Base-by-base conservation (phyloP, 2,329 filamentous ascomycete species). In the Fusarium mundagurra region DNA sequence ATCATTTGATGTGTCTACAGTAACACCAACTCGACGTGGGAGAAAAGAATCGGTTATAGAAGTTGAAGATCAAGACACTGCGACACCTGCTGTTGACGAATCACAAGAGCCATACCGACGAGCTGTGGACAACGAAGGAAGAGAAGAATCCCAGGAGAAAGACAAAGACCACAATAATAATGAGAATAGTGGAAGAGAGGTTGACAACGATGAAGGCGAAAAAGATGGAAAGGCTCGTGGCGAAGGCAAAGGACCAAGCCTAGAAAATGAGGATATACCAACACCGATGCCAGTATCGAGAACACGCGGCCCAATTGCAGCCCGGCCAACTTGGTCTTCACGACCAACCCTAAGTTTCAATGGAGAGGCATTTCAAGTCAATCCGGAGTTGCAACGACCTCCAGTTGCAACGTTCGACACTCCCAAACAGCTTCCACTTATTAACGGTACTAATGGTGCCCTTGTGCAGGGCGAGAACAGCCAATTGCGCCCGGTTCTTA, bases 341-440 rank as follows among this genome's bases (percentile, higher is more conserved):
- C 69, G 77, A 0, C 77, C 77, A 45, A 71, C 74, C 3, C 57
- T 79, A 17, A 78, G 74, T 31, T 75, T 79, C 11, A 74, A 75
- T n/a, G 59, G 67, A 27, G 69, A 66, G 17, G 39, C 62, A 20
- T 64, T 78, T 17, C 71, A 74, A 34, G 69, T 60, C 17, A 74
- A 77, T 12, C 61, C 77, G 43, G 77, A 78, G 64, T 71, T 77
- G 58, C 68, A 72, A 53, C 76, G 77, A n/a, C 77, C 77, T 24
- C 67, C 73, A 47, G 67, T 75, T 27, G 48, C 62, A 22, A 71
- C 57, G 8, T 79, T 78, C 18, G 60, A 74, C 33, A 68, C 69
- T 13, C 72, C 67, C 14, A 69, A 65, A 36, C 69, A 53, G 29
- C 22, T 44, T 31, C 53, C 64, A 9, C 38, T 73, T 27, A n/a